Conservation (phyloP, 176 grass and related monocot species). For the Leersia perrieri region DNA sequence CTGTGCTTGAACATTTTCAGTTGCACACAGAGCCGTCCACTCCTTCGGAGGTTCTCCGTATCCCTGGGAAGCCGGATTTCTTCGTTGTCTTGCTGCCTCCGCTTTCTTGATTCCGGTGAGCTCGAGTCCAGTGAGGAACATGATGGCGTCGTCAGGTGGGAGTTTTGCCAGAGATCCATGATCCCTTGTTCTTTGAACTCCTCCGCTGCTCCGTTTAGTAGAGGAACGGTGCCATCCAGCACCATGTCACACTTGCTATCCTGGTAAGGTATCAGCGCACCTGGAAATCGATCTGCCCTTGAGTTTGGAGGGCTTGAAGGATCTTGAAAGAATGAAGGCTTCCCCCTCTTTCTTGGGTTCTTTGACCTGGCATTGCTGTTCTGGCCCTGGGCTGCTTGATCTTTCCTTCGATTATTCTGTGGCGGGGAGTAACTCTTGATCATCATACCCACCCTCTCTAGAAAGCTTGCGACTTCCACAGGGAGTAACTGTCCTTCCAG, state of each 20-base stretch:
- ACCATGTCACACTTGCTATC: slow-evolving; percentile 22
- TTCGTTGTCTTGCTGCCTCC: background rate
- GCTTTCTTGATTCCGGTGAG: slow-evolving; percentile 28
- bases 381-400: slow-evolving; percentile 14
- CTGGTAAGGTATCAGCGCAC: slow-evolving; percentile 5
- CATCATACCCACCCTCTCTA: slow-evolving; percentile 46
- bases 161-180: slow-evolving; percentile 29
- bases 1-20: slow-evolving; percentile 51
- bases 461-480: slow-evolving; percentile 50
- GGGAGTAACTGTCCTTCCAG: slow-evolving; percentile 50
- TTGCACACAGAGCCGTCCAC: slow-evolving; percentile 38
- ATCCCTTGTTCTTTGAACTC: slow-evolving; percentile 27
- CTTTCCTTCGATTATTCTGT: slow-evolving; percentile 21
- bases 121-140: slow-evolving; percentile 37
- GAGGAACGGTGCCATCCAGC: slow-evolving; percentile 32
- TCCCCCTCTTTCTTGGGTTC: slow-evolving; percentile 46
- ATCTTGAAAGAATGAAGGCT: slow-evolving; percentile 21
- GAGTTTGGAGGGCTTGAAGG: slow-evolving; percentile 24
- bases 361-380: slow-evolving; percentile 9
- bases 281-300: background rate
- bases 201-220: background rate
- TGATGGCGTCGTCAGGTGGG: slow-evolving; percentile 1
- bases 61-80: slow-evolving; percentile 24
- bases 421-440: slow-evolving; percentile 43
- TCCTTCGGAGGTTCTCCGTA: slow-evolving; percentile 14